These are phyloP conservation scores for Endotrypanum monterogeii DNA, from an alignment of 208 protist genomes.

Conservation along the genomic window DNA sequence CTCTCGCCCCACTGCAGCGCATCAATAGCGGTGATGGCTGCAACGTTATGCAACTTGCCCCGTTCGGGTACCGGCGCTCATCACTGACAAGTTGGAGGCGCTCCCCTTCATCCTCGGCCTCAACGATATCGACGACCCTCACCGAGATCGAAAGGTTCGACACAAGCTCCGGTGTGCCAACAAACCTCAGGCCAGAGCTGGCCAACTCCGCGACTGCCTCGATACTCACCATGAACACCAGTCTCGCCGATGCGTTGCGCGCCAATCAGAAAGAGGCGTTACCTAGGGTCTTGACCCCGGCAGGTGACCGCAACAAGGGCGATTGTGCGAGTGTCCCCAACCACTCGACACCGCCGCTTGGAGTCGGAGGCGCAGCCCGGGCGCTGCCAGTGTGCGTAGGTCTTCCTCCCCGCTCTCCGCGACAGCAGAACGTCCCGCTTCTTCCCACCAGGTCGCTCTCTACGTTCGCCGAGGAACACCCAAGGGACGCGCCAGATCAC, in stretches of 20 bases:
- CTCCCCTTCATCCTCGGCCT: background rate
- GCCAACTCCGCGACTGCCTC: slow-evolving; percentile 1
- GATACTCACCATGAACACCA: background rate
- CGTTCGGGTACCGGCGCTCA: slow-evolving; percentile 1
- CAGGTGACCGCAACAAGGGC: background rate
- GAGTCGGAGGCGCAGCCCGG: background rate
- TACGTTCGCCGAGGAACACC: slow-evolving; percentile 1
- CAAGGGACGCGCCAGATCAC: slow-evolving; percentile 2
- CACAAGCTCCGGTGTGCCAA: background rate
- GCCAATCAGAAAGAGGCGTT: slow-evolving; percentile 18
- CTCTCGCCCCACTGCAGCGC: background rate
- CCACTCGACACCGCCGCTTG: background rate
- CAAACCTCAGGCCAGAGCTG: background rate
- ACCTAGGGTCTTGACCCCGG: background rate
- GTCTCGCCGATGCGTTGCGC: slow-evolving; percentile 6
- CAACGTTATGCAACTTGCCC: slow-evolving; percentile 6
- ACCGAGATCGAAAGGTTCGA: background rate
- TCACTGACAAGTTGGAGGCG: background rate
- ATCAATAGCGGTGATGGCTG: background rate
- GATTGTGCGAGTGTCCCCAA: background rate
- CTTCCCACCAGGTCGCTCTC: background rate
- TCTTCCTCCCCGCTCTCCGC: slow-evolving; percentile 28
- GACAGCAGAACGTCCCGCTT: slow-evolving; percentile 3
- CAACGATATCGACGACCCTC: background rate
- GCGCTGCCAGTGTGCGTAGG: slow-evolving; percentile 9